Base-by-base conservation (phyloP, 345 rosid genomes). In the Pseudoturritis turrita region DNA sequence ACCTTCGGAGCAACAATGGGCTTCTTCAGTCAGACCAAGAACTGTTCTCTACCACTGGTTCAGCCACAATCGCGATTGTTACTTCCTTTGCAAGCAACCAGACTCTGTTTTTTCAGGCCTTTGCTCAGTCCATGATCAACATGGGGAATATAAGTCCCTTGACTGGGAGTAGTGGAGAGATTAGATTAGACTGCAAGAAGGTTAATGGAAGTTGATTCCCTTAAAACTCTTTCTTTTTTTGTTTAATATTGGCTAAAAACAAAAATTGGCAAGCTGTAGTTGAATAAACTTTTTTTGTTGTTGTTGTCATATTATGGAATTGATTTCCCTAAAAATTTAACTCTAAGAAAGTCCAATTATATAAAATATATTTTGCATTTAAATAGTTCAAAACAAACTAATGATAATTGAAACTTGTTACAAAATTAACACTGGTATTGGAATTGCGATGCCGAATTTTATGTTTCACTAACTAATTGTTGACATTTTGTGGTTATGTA, bases 11-110 rank as follows among this genome's bases (percentile, higher is more conserved):
- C 3, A 21, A 72, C 13, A 28, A 62, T 17, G 95, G 95, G 9
- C 81, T 89, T 31, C 85, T 89, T 14, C 89, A 77, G 70, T 82
- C 75, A 18, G 91, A 89, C 51, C 95, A 89, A 62, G 83, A 77
- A 17, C 66, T 89, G 29, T 77, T 89, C 58, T 86, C 89, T 0
- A 81, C 86, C 2, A 4, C 65, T 0, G 91, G 87, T 8, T 85
- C 83, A 13, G 81, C 72, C 39, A 81, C 87, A n/a, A 9, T 55
- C 3, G 28, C 25, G 11, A 60, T 89, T 60, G 91, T 89, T 22
- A 75, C 63, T 78, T 41, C 35, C 10, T 89, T 67, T 28, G 57
- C 75, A 46, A 49, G 60, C 29, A 81, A 83, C 77, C 81, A 81
- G 14, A 85, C 81, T 0, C 79, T 79, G 50, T 89, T 89, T 75